Evolutionary conservation across 2,329 filamentous ascomycete genomes (phyloP).

Genomic region (Anisogramma anomala): DNA sequence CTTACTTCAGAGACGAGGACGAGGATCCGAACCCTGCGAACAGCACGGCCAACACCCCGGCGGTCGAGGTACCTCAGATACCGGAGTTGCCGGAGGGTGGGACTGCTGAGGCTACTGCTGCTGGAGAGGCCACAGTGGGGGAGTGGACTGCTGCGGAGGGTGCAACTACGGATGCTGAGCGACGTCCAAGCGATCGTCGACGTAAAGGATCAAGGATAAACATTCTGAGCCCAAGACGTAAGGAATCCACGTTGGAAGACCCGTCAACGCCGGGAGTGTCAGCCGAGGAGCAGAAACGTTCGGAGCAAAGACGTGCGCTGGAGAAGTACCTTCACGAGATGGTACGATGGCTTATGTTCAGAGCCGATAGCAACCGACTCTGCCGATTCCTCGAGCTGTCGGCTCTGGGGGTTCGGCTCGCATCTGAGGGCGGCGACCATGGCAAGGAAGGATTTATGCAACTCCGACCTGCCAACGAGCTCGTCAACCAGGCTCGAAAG

Average conservation of each 20-base stretch:
- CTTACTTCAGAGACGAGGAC: constrained; percentile 67
- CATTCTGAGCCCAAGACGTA: constrained; percentile 41
- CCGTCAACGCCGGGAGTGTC: constrained; percentile 39
- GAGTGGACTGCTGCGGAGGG: constrained; percentile 48
- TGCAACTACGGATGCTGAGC: constrained; percentile 58
- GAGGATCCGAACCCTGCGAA: constrained; percentile 28
- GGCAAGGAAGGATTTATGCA: constrained; percentile 93
- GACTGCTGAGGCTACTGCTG: constrained; percentile 30
- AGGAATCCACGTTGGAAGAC: constrained; percentile 39
- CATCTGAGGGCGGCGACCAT: constrained; percentile 91
- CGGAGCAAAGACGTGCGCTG: constrained; percentile 74
- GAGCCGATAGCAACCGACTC: constrained; percentile 85
- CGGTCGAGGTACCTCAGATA: not conserved
- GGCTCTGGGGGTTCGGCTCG: constrained; percentile 81
- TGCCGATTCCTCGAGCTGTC: constrained; percentile 95
- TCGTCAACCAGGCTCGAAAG: constrained; percentile 66
- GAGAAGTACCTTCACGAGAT: constrained; percentile 87
- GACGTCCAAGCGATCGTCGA: constrained; percentile 30
- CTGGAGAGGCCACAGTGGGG: constrained; percentile 31
- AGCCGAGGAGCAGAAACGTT: constrained; percentile 40
- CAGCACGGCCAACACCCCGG: not conserved
- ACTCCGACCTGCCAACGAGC: constrained; percentile 82
- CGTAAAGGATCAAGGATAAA: constrained; percentile 40
- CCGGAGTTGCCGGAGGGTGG: constrained; percentile 15
- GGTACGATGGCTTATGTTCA: constrained; percentile 94